phyloP scores from a whole-genome alignment of 805 yeast species.

The Starmerella apis region DNA sequence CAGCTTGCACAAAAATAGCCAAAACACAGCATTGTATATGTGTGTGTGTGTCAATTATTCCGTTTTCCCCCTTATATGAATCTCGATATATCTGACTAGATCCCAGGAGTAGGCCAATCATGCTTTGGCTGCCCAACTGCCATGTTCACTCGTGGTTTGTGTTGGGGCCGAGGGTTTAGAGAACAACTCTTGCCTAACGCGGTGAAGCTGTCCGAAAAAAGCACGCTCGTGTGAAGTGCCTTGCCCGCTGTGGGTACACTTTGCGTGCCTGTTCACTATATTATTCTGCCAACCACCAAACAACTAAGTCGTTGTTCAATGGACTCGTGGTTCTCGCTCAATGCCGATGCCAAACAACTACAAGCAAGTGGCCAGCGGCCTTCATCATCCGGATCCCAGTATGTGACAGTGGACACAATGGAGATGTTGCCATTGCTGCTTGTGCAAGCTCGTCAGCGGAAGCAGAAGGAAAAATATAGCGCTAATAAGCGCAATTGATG shows the following conservation, averaged over 20 bases:
- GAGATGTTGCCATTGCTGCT: background rate
- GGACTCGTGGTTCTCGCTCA: background rate
- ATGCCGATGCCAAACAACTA: background rate
- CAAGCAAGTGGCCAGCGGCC: background rate
- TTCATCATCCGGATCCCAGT: background rate
- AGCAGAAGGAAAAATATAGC: no score
- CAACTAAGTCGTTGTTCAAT: background rate
- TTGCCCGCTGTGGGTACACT: no score
- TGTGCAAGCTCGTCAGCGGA: background rate
- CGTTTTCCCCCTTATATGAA: no score
- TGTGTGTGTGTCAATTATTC: no score
- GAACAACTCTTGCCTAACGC: background rate
- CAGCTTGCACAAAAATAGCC: no score
- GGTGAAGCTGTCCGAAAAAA: background rate
- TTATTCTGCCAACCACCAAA: no score
- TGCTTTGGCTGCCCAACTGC: no score
- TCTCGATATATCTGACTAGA: no score
- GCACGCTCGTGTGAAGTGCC: background rate
- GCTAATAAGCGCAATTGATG: background rate
- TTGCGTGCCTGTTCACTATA: background rate
- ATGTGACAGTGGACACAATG: background rate
- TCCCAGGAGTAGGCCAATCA: no score
- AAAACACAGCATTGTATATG: no score
- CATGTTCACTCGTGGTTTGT: no score
- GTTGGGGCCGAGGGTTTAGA: background rate